Evolutionary conservation across 768 basidiomycete species (phyloP).

Genomic region (Jaapia argillacea): DNA sequence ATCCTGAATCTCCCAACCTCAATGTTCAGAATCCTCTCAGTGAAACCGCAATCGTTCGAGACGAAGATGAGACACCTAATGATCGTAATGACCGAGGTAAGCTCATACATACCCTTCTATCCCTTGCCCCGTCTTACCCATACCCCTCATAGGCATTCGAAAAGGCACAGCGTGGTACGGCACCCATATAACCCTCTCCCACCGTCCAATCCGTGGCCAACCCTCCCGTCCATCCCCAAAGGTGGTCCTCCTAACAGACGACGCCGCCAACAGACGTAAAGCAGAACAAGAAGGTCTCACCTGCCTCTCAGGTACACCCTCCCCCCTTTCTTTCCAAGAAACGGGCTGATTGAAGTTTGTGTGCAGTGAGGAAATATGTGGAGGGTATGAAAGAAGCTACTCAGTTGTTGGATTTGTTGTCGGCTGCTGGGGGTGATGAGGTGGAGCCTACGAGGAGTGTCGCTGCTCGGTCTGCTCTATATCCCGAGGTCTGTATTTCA

Average conservation of each 20-base stretch:
- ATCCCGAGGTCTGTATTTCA: slow-evolving; percentile 52
- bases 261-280: slow-evolving; percentile 71
- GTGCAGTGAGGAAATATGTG: slow-evolving; percentile 69
- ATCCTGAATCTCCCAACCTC: background rate
- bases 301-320: slow-evolving; percentile 49
- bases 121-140: background rate
- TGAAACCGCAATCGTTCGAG: slow-evolving; percentile 70
- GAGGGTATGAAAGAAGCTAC: slow-evolving; percentile 57
- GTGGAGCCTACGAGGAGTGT: slow-evolving; percentile 53
- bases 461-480: slow-evolving; percentile 47
- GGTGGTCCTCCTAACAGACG: slow-evolving; percentile 83
- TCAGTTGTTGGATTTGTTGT: slow-evolving; percentile 73
- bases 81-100: slow-evolving; percentile 91
- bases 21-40: slow-evolving; percentile 24
- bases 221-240: slow-evolving; percentile 37
- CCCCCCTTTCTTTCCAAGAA: background rate
- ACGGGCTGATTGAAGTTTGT: slow-evolving; percentile 1
- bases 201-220: slow-evolving; percentile 32
- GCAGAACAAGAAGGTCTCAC: slow-evolving; percentile 58
- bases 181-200: slow-evolving; percentile 49
- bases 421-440: slow-evolving; percentile 52
- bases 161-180: slow-evolving; percentile 85
- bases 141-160: slow-evolving; percentile 58
- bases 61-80: slow-evolving; percentile 78
- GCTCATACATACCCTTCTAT: slow-evolving; percentile 4